Conservation (phyloP, 1,139 yeast genomes). For the Pichia sp. region DNA sequence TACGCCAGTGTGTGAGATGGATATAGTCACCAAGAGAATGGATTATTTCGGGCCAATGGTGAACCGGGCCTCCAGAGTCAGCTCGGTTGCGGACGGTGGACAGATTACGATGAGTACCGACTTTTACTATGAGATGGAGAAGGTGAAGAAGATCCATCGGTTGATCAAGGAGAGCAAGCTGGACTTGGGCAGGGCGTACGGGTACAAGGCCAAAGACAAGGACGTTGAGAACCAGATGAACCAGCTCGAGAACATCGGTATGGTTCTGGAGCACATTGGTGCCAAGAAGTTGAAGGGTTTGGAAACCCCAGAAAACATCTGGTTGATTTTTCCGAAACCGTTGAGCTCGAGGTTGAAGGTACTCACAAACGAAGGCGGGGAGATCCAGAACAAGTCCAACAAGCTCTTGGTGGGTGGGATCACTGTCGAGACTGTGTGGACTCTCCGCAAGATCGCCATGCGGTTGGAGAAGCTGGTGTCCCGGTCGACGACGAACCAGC, state of each 20-base stretch:
- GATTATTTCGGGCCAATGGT: constrained; percentile 99
- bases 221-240: constrained; percentile 63
- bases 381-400: constrained; percentile 25
- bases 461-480: constrained; percentile 44
- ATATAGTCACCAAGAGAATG: constrained; percentile 93
- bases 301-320: constrained; percentile 86
- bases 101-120: constrained; percentile 85
- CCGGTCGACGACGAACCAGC: constrained; percentile 11
- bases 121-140: constrained; percentile 65
- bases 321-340: constrained; percentile 68
- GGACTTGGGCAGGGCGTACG: constrained; percentile 54
- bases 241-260: constrained; percentile 65
- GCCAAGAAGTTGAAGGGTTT: constrained; percentile 89
- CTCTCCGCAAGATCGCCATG: constrained; percentile 45
- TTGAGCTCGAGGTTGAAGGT: constrained; percentile 55
- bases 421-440: constrained; percentile 37
- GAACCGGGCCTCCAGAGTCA: constrained; percentile 87
- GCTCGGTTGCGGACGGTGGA: constrained; percentile 98
- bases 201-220: constrained; percentile 56
- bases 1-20: constrained; percentile 91
- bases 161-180: constrained; percentile 40
- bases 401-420: constrained; percentile 29
- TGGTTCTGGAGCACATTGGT: constrained; percentile 68
- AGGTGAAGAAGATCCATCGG: constrained; percentile 52
- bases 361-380: constrained; percentile 25